Base-by-base conservation (phyloP, 495 filamentous ascomycete species). In the Hypoxylon rickii region DNA sequence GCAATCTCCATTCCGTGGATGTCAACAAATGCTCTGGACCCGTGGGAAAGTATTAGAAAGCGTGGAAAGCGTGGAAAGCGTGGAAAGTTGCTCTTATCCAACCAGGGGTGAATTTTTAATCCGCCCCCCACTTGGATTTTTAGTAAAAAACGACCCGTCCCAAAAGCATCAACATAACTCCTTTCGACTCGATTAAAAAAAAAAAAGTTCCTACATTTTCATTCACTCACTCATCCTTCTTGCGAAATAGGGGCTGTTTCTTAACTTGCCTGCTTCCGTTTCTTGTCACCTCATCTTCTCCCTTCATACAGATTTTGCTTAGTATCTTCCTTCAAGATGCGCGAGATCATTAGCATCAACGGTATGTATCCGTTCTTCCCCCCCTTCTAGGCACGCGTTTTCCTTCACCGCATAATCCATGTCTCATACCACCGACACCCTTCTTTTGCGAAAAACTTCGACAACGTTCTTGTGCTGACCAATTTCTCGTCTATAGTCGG, bases 271-370 rank as follows among this genome's bases (percentile, higher is more conserved):
- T 55, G 40, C 55, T 54, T 51, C 41, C 50, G 50, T 51, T 26
- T 61, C 12, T 46, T 40, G 47, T 42, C 49, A 45, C 48, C n/a
- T n/a, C 48, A 39, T 34, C 33, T 53, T 26, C 31, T 48, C 40
- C 18, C 42, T 40, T 50, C 49, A 29, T 56, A 26, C 58, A 49
- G 41, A 44, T 48, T 65, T 61, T 51, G 38, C 58, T 55, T 61
- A 55, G 57, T 51, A 61, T 64, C 53, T 60, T 53, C 55, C 71
- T 68, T 66, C 84, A 86, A 81, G 72, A 97, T 97, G 93, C 91
- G 93, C 88, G 93, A 97, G 85, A 92, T 97, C 73, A 96, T 97
- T 74, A 92, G 88, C 78, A 86, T 97, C 85, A 96, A 97, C 84
- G 93, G 93, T 97, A 86, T 68, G 90, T 79, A 76, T 48, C 38